Evolutionary conservation across 192 early-diverging fungal species (phyloP).

Genomic region (Funneliformis mosseae): DNA sequence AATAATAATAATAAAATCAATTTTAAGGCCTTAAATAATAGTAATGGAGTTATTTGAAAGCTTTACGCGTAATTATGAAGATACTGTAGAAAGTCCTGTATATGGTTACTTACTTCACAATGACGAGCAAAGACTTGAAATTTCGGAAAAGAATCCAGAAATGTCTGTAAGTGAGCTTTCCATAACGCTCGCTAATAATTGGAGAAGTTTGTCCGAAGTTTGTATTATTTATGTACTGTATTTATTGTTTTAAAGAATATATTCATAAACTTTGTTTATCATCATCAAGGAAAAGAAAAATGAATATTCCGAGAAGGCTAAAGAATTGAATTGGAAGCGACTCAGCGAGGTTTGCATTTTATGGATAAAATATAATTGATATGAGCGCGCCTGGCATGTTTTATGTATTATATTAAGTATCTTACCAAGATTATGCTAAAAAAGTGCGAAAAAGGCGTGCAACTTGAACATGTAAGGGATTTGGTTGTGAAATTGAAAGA

Average conservation of each 20-base stretch:
- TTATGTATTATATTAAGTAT: background rate
- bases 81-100: background rate
- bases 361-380: background rate
- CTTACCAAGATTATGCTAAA: background rate
- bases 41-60: background rate
- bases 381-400: too few relatives aligned
- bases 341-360: background rate
- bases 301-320: conserved; percentile 9
- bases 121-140: conserved; percentile 2
- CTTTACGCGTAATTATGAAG: background rate
- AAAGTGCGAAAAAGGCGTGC: background rate
- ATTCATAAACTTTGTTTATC: background rate
- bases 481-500: background rate
- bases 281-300: background rate
- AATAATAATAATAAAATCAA: too few relatives aligned
- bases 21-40: too few relatives aligned
- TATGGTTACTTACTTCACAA: conserved; percentile 9
- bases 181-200: background rate
- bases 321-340: conserved; percentile 7
- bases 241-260: background rate
- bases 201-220: conserved; percentile 9
- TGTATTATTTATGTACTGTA: background rate
- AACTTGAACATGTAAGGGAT: background rate
- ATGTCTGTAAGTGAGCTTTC: background rate
- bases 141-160: background rate